Evolutionary conservation across 2,329 filamentous ascomycete species (phyloP).

Genomic region (Esteya vermicola): DNA sequence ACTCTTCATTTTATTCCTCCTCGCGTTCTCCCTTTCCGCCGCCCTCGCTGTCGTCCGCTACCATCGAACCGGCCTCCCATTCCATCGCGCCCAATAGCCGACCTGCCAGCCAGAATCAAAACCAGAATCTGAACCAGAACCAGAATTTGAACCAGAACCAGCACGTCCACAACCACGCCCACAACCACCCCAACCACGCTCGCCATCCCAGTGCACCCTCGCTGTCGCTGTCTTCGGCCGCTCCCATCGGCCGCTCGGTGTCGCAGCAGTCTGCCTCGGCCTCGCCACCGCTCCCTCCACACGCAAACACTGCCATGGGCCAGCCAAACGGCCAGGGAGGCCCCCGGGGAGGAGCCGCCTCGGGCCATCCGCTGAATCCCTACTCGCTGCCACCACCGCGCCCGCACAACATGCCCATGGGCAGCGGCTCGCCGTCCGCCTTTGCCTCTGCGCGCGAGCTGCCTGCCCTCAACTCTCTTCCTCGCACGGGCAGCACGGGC

Average conservation of each 20-base stretch:
- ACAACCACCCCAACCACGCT: constrained; percentile 17
- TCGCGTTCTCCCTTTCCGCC: constrained; percentile 20
- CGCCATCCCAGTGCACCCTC: constrained; percentile 31
- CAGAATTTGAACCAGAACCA: constrained; percentile 11
- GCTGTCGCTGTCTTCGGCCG: constrained; percentile 23
- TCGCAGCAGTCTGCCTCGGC: constrained; percentile 21
- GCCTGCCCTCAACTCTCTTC: constrained; percentile 34
- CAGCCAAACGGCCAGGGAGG: constrained; percentile 5
- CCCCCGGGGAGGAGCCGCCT: too few relatives aligned
- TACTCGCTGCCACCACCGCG: constrained; percentile 33
- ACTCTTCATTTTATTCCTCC: constrained; percentile 26
- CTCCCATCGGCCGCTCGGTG: constrained; percentile 26
- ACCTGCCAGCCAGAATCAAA: too few relatives aligned
- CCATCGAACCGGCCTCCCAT: too few relatives aligned
- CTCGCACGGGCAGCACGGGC: constrained; percentile 30
- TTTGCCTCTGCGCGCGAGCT: constrained; percentile 37
- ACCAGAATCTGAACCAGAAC: background rate
- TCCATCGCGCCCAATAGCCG: too few relatives aligned
- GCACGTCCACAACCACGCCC: constrained; percentile 8
- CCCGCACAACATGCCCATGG: constrained; percentile 26
- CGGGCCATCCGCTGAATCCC: constrained; percentile 19
- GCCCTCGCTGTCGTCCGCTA: too few relatives aligned
- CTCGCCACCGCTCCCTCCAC: constrained; percentile 8
- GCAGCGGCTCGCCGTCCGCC: constrained; percentile 28
- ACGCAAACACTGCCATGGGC: background rate